Evolutionary conservation across 140 eudicot genomes (phyloP), one percentile per base, ranked within the genome.

Genomic region (Bidens hawaiensis): DNA sequence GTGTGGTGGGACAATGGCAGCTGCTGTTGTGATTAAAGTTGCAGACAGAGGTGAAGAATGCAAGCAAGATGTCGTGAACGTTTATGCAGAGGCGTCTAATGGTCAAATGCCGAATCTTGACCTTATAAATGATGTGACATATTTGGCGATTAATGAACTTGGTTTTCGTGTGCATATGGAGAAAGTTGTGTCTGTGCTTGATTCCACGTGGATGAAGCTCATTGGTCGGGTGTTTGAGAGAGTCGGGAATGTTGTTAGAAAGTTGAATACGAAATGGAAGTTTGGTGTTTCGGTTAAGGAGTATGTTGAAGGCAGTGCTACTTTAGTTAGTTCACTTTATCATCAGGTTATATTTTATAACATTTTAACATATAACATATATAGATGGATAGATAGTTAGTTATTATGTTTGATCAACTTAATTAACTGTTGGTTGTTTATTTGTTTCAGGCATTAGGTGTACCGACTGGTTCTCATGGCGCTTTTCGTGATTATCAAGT

Each of bases 91-190:
- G 79, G 99, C 97, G 50, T 83, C 95, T 52, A 94, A 94, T 71
- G 99, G 97, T 49, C 99, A 94, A 72, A 94, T 94, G 99, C 99
- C 99, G 60, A 88, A 93, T 80, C 83, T 94, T 31, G 99, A 94
- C 67, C 95, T 94, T 64, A 83, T 94, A 70, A 94, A 85, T 63
- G 63, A 85, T 61, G 94, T 83, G 64, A 81, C 83, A 50, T 88
- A 88, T 73, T 70, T 88, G 72, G 97, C 95, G 27, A 90, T 85
- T 14, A 87, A 94, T 56, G 89, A 83, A 58, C 90, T 88, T 63
- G 94, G 97, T 72, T 64, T 85, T 55, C 54, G 58, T 34, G 97
- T 88, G 18, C 78, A 81, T 68, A 83, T 94, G 76, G 90, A 84
- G 49, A 88, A 79, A 62, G 21, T 85, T 18, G 69, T 74, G 81